phyloP scores from a whole-genome alignment of 2,329 filamentous ascomycete genomes.

The Lachnum nothofagi region DNA sequence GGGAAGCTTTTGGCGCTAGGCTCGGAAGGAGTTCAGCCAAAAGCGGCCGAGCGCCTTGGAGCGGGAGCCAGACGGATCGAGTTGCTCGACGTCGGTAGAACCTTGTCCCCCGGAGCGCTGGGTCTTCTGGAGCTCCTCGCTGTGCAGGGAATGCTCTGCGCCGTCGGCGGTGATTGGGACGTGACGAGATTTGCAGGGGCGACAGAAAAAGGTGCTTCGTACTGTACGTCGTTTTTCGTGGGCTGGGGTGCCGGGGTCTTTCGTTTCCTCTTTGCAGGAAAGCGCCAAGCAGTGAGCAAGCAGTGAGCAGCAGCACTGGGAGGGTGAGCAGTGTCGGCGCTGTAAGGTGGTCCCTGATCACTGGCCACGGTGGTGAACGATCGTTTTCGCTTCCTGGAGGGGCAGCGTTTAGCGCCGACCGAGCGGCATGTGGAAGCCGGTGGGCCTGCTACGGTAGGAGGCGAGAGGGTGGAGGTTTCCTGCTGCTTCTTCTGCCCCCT shows the following conservation, averaged over 20 bases:
- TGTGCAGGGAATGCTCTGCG: neutral
- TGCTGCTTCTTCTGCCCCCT: neutral
- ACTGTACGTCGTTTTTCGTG: too few relatives aligned
- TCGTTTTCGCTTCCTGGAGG: neutral
- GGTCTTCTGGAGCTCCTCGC: conserved; percentile 10
- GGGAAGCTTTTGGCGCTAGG: conserved; percentile 17
- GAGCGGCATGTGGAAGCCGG: neutral
- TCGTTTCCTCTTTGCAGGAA: too few relatives aligned
- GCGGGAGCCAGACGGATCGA: neutral
- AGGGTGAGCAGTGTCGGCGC: too few relatives aligned
- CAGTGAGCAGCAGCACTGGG: too few relatives aligned
- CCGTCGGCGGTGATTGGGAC: conserved; percentile 1
- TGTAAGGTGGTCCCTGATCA: too few relatives aligned
- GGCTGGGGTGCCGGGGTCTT: too few relatives aligned
- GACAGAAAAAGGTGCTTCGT: neutral
- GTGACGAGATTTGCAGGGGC: neutral
- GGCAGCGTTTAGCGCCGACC: neutral
- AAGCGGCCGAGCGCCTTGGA: conserved; percentile 8
- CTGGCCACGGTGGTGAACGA: neutral
- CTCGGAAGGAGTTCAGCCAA: conserved; percentile 12
- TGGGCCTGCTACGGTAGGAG: neutral
- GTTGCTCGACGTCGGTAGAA: conserved; percentile 6
- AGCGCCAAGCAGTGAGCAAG: too few relatives aligned
- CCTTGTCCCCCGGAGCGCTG: conserved; percentile 15
- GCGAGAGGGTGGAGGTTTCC: neutral